phyloP scores from a whole-genome alignment of 1,284 basidiomycete species.

The Malassezia arunalokei region DNA sequence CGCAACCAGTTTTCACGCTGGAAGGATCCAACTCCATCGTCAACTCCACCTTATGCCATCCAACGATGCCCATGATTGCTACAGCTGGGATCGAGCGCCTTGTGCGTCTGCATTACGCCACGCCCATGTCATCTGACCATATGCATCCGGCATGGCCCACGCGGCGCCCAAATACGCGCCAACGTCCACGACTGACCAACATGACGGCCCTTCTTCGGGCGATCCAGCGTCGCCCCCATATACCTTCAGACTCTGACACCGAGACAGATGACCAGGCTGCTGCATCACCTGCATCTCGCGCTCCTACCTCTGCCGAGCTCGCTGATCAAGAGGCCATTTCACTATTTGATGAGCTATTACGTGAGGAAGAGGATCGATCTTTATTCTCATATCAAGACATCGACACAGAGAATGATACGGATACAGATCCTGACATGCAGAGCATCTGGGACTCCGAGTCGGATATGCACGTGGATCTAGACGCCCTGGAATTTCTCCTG shows the following conservation, averaged over 20 bases:
- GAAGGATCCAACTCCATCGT: constrained; percentile 7
- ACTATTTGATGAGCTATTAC: constrained; percentile 14
- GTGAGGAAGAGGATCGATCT: constrained; percentile 10
- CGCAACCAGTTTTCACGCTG: constrained; percentile 11
- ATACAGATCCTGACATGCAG: background rate
- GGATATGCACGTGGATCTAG: background rate
- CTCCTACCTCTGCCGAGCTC: background rate
- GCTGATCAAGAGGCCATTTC: constrained; percentile 14
- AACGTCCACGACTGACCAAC: background rate
- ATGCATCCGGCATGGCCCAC: background rate
- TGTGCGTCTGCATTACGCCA: constrained; percentile 14
- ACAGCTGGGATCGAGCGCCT: constrained; percentile 17
- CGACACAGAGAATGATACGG: background rate
- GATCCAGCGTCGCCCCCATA: background rate
- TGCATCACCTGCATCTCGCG: background rate
- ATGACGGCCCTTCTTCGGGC: constrained; percentile 12
- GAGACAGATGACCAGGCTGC: background rate
- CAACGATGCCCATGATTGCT: constrained; percentile 15
- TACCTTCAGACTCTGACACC: constrained; percentile 1
- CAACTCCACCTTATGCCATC: constrained; percentile 9
- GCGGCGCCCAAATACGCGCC: constrained; percentile 7
- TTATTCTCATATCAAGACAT: background rate
- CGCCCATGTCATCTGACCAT: constrained; percentile 10
- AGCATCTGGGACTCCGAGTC: background rate
- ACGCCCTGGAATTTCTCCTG: background rate